Conservation (phyloP, 2,329 filamentous ascomycete genomes). For the Chrysosporium queenslandicum region DNA sequence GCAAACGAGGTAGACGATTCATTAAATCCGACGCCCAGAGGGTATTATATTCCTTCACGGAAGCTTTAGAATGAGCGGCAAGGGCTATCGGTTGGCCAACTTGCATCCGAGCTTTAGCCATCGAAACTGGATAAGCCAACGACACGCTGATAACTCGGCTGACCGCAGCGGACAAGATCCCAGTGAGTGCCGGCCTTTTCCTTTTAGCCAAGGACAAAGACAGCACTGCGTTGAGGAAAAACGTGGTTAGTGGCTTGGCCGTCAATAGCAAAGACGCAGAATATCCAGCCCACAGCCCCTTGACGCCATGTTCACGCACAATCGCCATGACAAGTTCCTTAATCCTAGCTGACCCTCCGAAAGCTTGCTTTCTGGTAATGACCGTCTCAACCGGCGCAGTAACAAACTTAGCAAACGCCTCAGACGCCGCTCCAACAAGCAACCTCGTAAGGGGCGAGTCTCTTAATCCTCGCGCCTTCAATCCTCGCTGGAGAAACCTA, state of each 20-base stretch:
- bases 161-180: constrained; percentile 60
- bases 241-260: constrained; percentile 76
- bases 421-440: constrained; percentile 44
- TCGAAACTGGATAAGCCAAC: constrained; percentile 74
- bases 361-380: constrained; percentile 69
- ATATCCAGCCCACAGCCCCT: constrained; percentile 81
- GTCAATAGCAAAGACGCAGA: constrained; percentile 69
- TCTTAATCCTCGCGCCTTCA: neutral
- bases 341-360: constrained; percentile 50
- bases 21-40: neutral
- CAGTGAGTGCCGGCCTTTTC: constrained; percentile 40
- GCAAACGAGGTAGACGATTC: neutral
- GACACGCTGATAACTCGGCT: constrained; percentile 69
- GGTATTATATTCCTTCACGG: constrained; percentile 13
- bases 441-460: neutral
- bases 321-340: constrained; percentile 44
- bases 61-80: constrained; percentile 25
- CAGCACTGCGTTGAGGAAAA: constrained; percentile 68
- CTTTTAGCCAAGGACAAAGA: constrained; percentile 37
- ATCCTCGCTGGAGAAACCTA: neutral
- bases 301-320: constrained; percentile 53
- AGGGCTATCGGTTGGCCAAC: constrained; percentile 28
- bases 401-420: constrained; percentile 62
- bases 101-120: constrained; percentile 72
- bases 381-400: constrained; percentile 76